A percentile compares a stretch with the other conserved stretches of the same genome.
Evolutionary conservation across 192 early-diverging fungal genomes (phyloP).

Genomic region (Backusella luteola): DNA sequence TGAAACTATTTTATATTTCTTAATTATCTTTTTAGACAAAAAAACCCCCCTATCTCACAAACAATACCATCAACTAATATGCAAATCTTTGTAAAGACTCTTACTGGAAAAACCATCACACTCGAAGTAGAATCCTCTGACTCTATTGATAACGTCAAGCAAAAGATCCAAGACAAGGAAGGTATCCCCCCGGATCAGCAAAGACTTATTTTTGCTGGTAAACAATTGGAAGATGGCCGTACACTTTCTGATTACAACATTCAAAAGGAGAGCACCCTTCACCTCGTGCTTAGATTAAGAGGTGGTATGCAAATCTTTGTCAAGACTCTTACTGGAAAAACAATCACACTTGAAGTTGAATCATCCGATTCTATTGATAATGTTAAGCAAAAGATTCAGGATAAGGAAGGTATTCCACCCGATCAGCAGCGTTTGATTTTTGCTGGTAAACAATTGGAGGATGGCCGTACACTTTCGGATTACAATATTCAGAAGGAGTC

Average conservation of each 20-base stretch:
- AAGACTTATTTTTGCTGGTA: conserved; percentile 57
- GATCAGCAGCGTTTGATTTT: conserved; percentile 99
- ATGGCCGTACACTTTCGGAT: conserved; percentile 95
- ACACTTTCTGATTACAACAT: conserved; percentile 70
- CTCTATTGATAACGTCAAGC: not conserved
- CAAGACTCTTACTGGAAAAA: conserved; percentile 60
- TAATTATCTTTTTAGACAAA: not conserved
- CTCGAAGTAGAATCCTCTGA: conserved; percentile 54
- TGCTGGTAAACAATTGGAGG: conserved; percentile 99
- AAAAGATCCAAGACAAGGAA: conserved; percentile 7
- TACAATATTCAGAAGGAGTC: conserved; percentile 99
- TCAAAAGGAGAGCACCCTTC: conserved; percentile 66
- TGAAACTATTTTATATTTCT: not conserved
- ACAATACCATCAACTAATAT: conserved; percentile 20
- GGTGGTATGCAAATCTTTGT: conserved; percentile 68
- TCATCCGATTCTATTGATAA: conserved; percentile 54
- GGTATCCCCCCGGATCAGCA: conserved; percentile 73
- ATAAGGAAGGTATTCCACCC: conserved; percentile 86
- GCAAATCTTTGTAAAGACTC: conserved; percentile 68
- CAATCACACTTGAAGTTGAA: conserved; percentile 61
- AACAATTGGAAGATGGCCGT: conserved; percentile 50
- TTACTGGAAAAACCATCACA: conserved; percentile 67
- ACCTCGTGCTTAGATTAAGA: conserved; percentile 63
- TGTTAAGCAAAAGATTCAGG: conserved; percentile 64
- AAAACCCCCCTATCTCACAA: not conserved